A percentile compares a stretch with the other conserved stretches of the same genome.
Conservation (phyloP, 2,329 filamentous ascomycete species). For the Taxawa tesnikishii region DNA sequence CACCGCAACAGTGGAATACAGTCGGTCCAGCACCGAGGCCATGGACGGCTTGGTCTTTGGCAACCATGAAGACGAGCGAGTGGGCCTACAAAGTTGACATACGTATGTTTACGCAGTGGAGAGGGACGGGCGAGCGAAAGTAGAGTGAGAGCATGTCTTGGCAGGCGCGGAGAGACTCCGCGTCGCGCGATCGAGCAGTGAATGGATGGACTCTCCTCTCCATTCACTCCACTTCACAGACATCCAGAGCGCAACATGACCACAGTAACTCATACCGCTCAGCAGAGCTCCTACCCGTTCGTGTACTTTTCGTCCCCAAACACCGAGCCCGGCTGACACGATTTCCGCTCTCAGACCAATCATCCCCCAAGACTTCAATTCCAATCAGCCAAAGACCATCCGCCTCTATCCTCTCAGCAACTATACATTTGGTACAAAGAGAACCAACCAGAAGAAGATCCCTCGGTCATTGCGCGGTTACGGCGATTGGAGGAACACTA, state of each 20-base stretch:
- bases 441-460: constrained; percentile 94
- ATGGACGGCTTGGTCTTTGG: no score
- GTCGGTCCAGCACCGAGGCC: no score
- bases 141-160: no score
- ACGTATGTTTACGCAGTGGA: no score
- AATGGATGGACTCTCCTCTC: background rate
- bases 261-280: constrained; percentile 62
- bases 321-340: constrained; percentile 2
- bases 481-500: constrained; percentile 97
- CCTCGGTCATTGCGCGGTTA: constrained; percentile 81
- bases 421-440: constrained; percentile 98
- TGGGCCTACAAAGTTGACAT: no score
- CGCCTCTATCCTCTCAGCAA: constrained; percentile 91
- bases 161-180: no score
- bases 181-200: no score
- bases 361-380: constrained; percentile 64
- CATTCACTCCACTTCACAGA: background rate
- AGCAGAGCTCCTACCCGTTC: constrained; percentile 63
- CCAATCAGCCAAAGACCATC: constrained; percentile 79
- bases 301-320: constrained; percentile 13
- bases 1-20: no score
- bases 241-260: constrained; percentile 48
- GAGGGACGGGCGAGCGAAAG: no score
- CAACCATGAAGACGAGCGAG: no score
- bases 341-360: constrained; percentile 43